Conservation (phyloP, 2,329 filamentous ascomycete species). For the Botrytis fabae region DNA sequence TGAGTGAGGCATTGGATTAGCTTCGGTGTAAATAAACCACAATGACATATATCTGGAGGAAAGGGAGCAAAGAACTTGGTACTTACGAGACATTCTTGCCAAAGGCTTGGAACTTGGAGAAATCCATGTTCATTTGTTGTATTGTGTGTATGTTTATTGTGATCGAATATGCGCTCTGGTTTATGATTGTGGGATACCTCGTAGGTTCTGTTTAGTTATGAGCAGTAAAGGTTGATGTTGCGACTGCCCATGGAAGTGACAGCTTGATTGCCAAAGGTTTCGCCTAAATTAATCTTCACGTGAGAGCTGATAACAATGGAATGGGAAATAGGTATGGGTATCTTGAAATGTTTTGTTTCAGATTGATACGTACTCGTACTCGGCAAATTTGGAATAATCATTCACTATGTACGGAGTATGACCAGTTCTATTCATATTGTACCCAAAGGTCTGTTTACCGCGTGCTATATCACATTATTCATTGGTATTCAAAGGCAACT, state of each 20-base stretch:
- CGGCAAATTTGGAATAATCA: background rate
- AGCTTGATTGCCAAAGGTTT: slow-evolving; percentile 5
- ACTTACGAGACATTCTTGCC: slow-evolving; percentile 69
- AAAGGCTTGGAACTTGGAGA: slow-evolving; percentile 62
- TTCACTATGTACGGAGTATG: background rate
- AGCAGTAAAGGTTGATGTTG: slow-evolving; percentile 21
- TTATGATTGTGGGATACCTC: background rate
- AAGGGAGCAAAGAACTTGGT: slow-evolving; percentile 27
- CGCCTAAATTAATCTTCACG: slow-evolving; percentile 17
- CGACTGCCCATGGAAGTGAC: slow-evolving; percentile 14
- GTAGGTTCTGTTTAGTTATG: slow-evolving; percentile 16
- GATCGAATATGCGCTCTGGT: background rate
- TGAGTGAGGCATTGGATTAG: slow-evolving; percentile 43
- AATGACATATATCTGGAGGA: slow-evolving; percentile 28
- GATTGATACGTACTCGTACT: background rate
- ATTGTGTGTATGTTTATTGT: background rate
- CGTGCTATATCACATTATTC: background rate
- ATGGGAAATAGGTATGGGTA: background rate
- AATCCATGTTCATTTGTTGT: slow-evolving; percentile 53
- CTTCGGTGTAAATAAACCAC: slow-evolving; percentile 25
- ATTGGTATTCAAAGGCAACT: too few species aligned
- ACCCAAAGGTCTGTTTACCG: background rate
- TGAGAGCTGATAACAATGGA: slow-evolving; percentile 15
- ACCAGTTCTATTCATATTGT: background rate
- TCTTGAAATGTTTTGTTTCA: background rate